Evolutionary conservation across 2,329 filamentous ascomycete species (phyloP), one percentile per base, ranked within the genome.

Genomic region (Fonsecaea monophora): DNA sequence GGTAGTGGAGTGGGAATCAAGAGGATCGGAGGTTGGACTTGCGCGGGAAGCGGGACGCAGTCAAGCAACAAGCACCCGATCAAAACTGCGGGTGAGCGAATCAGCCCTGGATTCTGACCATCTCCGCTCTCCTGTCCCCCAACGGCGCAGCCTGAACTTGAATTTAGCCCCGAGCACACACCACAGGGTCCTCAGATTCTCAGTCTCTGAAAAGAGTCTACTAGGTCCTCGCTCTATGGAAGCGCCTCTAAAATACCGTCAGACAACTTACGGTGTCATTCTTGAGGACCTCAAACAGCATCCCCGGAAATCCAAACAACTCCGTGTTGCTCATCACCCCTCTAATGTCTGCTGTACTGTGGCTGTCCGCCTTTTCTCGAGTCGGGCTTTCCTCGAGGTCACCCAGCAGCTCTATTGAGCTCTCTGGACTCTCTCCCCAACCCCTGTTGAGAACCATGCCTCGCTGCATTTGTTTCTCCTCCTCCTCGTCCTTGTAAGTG

Each of bases 261-360:
- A 98, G 83, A 32, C 92, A 91, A 78, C 92, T 96, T 30, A 99
- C 91, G 68, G 88, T 90, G 3, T 92, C 93, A 75, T 96, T 97
- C 87, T 92, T 94, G 78, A 98, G 80, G 34, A 99, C 94, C 80
- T 99, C 95, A 81, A 99, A 98, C 55, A 97, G 88, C 78, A 98
- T 81, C 0, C 95, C 94, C 0, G 95, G 94, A 75, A 97, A 97
- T 1, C 94, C 94, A 80, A 92, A 98, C 34, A 99, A 80, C 68
- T 94, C 94, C 15, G 94, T 97, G 64, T 90, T 90, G 21, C 87
- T 87, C 68, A 90, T 77, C 69, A 89, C 75, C 78, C 83, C 76
- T 78, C 85, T 80, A 79, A 87, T 77, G 72, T 84, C 81, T 80
- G 80, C 35, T 70, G 73, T 64, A 4, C 60, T 54, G 13, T 55